A percentile compares a stretch with the other conserved stretches of the same genome.
Evolutionary conservation across 768 basidiomycete species (phyloP).

Genomic region (Chalciporus sphaerocephalus): DNA sequence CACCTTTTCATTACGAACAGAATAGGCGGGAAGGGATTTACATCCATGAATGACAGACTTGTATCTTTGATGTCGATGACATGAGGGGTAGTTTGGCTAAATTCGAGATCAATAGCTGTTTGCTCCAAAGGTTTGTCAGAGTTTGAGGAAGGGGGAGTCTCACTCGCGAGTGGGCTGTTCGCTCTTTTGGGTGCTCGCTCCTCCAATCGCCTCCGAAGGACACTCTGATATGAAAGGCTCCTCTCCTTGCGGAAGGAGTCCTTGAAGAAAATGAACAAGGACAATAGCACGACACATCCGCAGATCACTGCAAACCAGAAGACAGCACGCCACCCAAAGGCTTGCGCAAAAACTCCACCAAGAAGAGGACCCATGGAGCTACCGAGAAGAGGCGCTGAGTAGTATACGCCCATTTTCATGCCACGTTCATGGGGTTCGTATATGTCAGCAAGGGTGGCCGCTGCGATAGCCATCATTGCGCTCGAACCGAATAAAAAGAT

Average conservation of each 20-base stretch:
- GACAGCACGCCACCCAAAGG: constrained; percentile 74
- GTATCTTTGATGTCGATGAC: constrained; percentile 31
- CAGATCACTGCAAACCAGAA: constrained; percentile 79
- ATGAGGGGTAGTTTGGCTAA: neutral
- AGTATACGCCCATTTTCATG: constrained; percentile 78
- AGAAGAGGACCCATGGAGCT: constrained; percentile 62
- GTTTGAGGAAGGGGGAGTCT: neutral
- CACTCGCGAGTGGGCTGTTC: constrained; percentile 1
- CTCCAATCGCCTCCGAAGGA: constrained; percentile 44
- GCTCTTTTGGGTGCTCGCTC: constrained; percentile 16
- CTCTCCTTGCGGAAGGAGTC: constrained; percentile 84
- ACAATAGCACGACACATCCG: constrained; percentile 48
- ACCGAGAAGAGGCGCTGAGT: constrained; percentile 75
- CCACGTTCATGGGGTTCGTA: constrained; percentile 79
- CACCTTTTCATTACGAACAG: constrained; percentile 50
- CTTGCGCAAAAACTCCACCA: constrained; percentile 63
- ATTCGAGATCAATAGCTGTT: neutral
- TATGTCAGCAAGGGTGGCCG: constrained; percentile 75
- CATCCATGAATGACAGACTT: constrained; percentile 57
- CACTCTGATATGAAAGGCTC: constrained; percentile 71
- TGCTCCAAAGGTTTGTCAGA: constrained; percentile 10
- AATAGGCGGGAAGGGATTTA: constrained; percentile 69
- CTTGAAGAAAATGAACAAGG: constrained; percentile 63
- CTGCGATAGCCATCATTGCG: constrained; percentile 68
- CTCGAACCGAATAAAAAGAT: constrained; percentile 46